A percentile compares a stretch with the other conserved stretches of the same genome.
phyloP scores from a whole-genome alignment of 2,329 filamentous ascomycete genomes.

The Leptosphaerulina australis region DNA sequence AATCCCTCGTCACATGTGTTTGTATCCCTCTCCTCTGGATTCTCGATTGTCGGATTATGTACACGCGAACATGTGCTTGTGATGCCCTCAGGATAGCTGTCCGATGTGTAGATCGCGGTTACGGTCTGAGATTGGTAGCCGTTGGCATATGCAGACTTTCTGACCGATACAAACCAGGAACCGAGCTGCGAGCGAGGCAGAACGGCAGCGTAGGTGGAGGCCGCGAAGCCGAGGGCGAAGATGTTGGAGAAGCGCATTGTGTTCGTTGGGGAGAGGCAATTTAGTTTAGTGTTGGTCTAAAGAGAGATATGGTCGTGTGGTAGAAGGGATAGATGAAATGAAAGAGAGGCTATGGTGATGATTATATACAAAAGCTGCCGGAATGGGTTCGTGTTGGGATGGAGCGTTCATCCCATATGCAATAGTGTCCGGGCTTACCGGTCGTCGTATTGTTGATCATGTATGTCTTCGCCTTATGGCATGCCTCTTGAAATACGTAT shows the following conservation, averaged over 20 bases:
- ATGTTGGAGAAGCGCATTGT: slow-evolving; percentile 16
- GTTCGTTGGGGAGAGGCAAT: not conserved
- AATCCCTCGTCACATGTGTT: slow-evolving; percentile 12
- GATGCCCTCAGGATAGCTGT: slow-evolving; percentile 5
- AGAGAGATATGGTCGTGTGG: not conserved
- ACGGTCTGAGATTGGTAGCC: slow-evolving; percentile 10
- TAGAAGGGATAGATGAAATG: not conserved
- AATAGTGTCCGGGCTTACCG: no score
- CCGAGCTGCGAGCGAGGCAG: slow-evolving; percentile 11
- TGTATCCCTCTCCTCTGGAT: not conserved
- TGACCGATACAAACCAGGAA: slow-evolving; percentile 7
- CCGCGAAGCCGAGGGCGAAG: slow-evolving; percentile 5
- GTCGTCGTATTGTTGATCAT: no score
- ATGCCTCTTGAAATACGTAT: no score
- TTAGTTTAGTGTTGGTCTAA: no score
- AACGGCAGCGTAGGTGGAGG: slow-evolving; percentile 7
- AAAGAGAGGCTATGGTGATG: not conserved
- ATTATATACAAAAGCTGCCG: no score
- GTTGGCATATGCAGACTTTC: slow-evolving; percentile 10
- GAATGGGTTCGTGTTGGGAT: no score
- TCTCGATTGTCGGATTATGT: not conserved
- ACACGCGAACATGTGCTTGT: slow-evolving; percentile 4
- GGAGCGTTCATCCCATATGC: no score
- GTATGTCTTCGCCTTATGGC: no score
- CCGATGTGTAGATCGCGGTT: slow-evolving; percentile 15